Conservation (phyloP, 345 rosid species). For the Gossypium ekmanianum region DNA sequence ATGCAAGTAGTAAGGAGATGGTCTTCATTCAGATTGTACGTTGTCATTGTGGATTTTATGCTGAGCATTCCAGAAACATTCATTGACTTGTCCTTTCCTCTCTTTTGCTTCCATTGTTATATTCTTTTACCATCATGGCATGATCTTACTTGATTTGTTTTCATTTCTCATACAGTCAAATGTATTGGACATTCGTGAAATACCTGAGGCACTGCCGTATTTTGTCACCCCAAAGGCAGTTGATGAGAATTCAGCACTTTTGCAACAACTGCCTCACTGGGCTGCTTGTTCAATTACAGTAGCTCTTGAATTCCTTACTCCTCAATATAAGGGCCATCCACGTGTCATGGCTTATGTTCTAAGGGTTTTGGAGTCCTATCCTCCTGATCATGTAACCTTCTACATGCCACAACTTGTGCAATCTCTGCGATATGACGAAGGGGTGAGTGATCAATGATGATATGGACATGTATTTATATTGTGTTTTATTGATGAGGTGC, state of each 20-base stretch:
- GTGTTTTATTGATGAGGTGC: background rate
- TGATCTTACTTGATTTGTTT: conserved; percentile 10
- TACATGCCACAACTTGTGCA: conserved; percentile 99
- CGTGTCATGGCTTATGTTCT: conserved; percentile 99
- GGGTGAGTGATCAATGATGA: conserved; percentile 41
- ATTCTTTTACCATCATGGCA: conserved; percentile 8
- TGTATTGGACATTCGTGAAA: conserved; percentile 69
- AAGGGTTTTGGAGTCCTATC: conserved; percentile 96
- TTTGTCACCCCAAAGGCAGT: conserved; percentile 94
- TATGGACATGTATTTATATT: background rate
- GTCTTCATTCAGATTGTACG: background rate
- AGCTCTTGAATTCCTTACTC: conserved; percentile 95
- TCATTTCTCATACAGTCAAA: conserved; percentile 53
- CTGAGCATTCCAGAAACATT: conserved; percentile 9
- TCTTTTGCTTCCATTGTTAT: conserved; percentile 4
- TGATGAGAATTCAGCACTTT: conserved; percentile 84
- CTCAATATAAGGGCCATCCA: conserved; percentile 92
- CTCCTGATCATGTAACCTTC: conserved; percentile 93
- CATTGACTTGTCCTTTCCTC: conserved; percentile 18
- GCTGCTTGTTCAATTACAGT: conserved; percentile 96
- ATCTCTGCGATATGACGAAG: conserved; percentile 85
- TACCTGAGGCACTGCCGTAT: conserved; percentile 96
- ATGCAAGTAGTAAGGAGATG: background rate
- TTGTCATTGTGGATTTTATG: background rate
- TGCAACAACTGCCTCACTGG: conserved; percentile 99